Percentiles rank a stretch among this genome's conserved stretches.
Evolutionary conservation across 768 basidiomycete species (phyloP).

Genomic region (Solioccasus polychromus): DNA sequence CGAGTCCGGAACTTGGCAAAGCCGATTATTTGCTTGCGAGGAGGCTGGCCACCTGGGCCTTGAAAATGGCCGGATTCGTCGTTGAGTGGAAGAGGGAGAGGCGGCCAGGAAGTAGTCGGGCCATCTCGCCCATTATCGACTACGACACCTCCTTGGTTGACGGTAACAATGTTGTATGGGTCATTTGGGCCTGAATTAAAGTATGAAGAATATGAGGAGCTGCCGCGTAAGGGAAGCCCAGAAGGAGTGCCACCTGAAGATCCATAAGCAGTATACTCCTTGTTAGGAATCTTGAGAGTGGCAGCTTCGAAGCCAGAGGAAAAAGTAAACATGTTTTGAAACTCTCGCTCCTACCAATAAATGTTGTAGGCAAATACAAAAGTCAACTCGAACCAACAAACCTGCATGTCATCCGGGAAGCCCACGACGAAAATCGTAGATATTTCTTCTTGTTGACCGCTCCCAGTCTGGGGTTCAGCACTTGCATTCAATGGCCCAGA

Average conservation of each 20-base stretch:
- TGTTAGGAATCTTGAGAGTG: constrained; percentile 95
- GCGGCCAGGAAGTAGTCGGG: constrained; percentile 67
- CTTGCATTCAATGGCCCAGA: constrained; percentile 27
- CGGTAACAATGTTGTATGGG: constrained; percentile 79
- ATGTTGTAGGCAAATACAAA: constrained; percentile 12
- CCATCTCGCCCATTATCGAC: constrained; percentile 77
- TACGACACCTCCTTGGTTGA: constrained; percentile 81
- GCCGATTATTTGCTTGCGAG: constrained; percentile 95
- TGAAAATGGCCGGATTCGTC: constrained; percentile 35
- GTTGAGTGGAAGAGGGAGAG: constrained; percentile 29
- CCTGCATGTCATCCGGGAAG: constrained; percentile 99
- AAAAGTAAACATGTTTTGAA: constrained; percentile 99
- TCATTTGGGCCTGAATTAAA: constrained; percentile 60
- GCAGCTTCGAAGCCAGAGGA: constrained; percentile 95
- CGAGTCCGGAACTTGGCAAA: constrained; percentile 94
- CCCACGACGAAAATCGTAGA: constrained; percentile 98
- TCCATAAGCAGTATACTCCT: constrained; percentile 79
- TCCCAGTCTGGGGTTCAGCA: constrained; percentile 22
- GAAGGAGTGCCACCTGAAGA: constrained; percentile 37
- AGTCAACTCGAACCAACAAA: constrained; percentile 37
- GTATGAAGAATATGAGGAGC: constrained; percentile 33
- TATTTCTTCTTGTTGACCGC: constrained; percentile 71
- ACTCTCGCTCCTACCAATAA: constrained; percentile 84
- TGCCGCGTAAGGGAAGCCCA: constrained; percentile 35
- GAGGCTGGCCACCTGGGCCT: constrained; percentile 39